These are phyloP conservation scores for Podaxis rugospora DNA, from an alignment of 768 basidiomycete genomes.

Conservation along the genomic window DNA sequence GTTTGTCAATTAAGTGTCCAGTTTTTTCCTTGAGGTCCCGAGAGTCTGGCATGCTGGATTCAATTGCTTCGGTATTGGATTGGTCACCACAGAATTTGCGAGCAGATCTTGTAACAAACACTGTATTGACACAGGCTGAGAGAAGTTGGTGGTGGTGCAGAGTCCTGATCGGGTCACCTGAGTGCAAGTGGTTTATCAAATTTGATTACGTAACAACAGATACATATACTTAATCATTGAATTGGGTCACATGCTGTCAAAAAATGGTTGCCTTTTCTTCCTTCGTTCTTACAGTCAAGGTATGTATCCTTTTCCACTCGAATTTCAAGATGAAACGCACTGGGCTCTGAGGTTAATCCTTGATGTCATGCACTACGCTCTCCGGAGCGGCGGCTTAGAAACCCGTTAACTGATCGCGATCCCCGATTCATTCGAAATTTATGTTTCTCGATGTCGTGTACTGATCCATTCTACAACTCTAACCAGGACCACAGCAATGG, in stretches of 20 bases:
- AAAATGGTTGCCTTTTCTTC: neutral
- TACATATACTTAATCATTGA: neutral
- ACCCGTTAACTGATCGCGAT: slow-evolving; percentile 41
- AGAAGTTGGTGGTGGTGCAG: neutral
- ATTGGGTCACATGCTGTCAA: slow-evolving; percentile 1
- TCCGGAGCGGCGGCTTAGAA: slow-evolving; percentile 47
- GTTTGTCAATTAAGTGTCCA: slow-evolving; percentile 17
- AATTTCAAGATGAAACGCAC: slow-evolving; percentile 49
- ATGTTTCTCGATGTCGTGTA: slow-evolving; percentile 13
- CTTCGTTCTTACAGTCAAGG: slow-evolving; percentile 1
- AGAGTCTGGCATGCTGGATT: neutral
- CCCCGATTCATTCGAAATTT: slow-evolving; percentile 6
- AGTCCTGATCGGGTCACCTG: neutral
- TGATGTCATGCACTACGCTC: slow-evolving; percentile 46
- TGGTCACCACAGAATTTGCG: neutral
- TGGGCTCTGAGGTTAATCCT: slow-evolving; percentile 46
- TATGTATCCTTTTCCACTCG: slow-evolving; percentile 10
- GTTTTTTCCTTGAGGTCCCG: slow-evolving; percentile 11
- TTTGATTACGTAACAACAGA: neutral
- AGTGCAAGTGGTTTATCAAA: neutral
- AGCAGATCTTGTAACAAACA: neutral
- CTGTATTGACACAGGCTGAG: neutral
- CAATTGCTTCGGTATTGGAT: neutral
- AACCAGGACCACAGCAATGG: slow-evolving; percentile 17
- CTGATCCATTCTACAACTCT: slow-evolving; percentile 6